phyloP scores from a whole-genome alignment of 495 filamentous ascomycete genomes.

The Sordaria brevicollis region DNA sequence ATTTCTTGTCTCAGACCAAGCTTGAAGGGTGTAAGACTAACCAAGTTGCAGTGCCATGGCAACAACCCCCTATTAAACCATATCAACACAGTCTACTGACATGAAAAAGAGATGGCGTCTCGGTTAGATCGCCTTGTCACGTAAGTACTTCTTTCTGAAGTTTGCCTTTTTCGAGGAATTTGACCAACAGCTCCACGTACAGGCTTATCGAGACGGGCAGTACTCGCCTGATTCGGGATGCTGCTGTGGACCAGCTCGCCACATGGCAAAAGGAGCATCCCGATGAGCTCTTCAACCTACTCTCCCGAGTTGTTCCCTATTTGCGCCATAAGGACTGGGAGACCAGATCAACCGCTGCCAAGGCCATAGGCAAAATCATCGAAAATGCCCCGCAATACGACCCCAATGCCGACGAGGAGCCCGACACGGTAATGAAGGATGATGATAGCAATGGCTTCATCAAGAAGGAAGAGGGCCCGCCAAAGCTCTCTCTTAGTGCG shows the following conservation, averaged over 20 bases:
- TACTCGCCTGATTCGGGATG: conserved; percentile 87
- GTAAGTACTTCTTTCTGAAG: conserved; percentile 46
- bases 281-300: conserved; percentile 90
- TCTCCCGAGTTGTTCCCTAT: conserved; percentile 93
- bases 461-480: conserved; percentile 42
- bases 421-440: conserved; percentile 36
- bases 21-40: conserved; percentile 1
- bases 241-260: conserved; percentile 88
- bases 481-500: not conserved
- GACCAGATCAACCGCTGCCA: conserved; percentile 80
- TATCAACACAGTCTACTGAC: conserved; percentile 10
- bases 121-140: conserved; percentile 85
- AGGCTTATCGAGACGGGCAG: conserved; percentile 95
- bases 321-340: conserved; percentile 92
- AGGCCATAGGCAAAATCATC: conserved; percentile 85
- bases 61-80: conserved; percentile 3
- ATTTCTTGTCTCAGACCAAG: not conserved
- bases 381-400: conserved; percentile 81
- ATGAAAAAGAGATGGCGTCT: conserved; percentile 42
- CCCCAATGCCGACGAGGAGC: conserved; percentile 55
- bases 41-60: conserved; percentile 15
- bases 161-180: not conserved
- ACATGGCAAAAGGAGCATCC: conserved; percentile 97
- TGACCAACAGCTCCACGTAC: conserved; percentile 18
- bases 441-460: conserved; percentile 28